Evolutionary conservation across 257 asterid species (phyloP), one percentile per base, ranked within the genome.

Genomic region (Primulina huaijiensis): DNA sequence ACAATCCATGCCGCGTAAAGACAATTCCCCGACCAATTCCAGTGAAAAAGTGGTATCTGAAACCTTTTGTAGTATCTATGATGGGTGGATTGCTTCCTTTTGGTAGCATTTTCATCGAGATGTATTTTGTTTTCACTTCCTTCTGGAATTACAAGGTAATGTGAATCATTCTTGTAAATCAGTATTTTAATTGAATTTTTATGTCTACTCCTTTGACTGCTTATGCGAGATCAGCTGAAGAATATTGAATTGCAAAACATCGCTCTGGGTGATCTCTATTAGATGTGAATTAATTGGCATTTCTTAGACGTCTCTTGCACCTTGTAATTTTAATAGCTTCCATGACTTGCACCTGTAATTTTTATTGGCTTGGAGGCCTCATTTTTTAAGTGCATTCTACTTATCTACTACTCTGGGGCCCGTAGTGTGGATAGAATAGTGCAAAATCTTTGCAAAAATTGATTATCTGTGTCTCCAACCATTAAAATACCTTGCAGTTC

Each of bases 131-230:
- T 74, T 86, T 86, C 82, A 86, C 89, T 59, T 86, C 92, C 73
- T 86, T 86, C 74, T 86, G 92, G 92, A 86, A 86, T 75, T 86
- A 86, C 86, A 86, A 86, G 92, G 92, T 86, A 78, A 74, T 27
- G 2, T 34, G 55, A 38, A 10, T 43, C 1, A 12, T 43, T 43
- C n/a, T 14, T 43, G 7, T 43, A 0, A 11, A 11, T 43, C 7
- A 14, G 6, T 11, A 43, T 12, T 43, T 4, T 11, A 14, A 43
- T 43, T 43, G 55, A 43, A 11, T 43, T 12, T 43, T 12, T 43
- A 14, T 43, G 55, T 19, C 19, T 43, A 14, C 55, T 12, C 19
- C 19, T 43, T 43, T 10, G 0, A 43, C 55, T 43, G 55, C n/a
- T 14, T 14, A 4, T 14, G 55, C 16, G 2, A 27, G 30, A 43